A percentile compares a stretch with the other conserved stretches of the same genome.
These are phyloP conservation scores for Lactarius quietus DNA, from an alignment of 768 basidiomycete genomes.

Conservation along the genomic window DNA sequence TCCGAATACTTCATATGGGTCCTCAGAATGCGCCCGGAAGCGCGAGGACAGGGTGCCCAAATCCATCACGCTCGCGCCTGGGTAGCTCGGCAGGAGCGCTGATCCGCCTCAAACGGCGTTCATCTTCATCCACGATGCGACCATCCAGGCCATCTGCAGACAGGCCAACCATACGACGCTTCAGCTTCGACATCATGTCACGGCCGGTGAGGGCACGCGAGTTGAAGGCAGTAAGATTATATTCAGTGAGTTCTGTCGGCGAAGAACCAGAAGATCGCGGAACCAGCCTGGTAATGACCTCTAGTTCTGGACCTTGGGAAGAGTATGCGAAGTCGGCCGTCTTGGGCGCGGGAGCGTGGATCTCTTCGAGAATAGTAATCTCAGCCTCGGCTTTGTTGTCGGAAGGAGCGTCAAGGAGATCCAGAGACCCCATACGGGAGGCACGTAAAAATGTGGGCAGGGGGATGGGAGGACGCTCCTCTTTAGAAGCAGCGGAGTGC, in stretches of 20 bases:
- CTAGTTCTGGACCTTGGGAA: constrained; percentile 38
- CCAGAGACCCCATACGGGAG: not conserved
- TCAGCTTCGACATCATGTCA: constrained; percentile 63
- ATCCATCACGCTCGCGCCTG: constrained; percentile 47
- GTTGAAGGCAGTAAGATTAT: constrained; percentile 49
- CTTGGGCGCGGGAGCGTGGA: constrained; percentile 28
- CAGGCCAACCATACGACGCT: constrained; percentile 44
- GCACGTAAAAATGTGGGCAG: constrained; percentile 36
- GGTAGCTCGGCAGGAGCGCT: constrained; percentile 64
- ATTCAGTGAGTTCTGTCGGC: constrained; percentile 48
- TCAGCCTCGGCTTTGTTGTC: not conserved
- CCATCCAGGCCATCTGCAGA: constrained; percentile 25
- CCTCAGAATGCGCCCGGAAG: constrained; percentile 59
- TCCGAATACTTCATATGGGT: not conserved
- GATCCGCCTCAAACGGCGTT: constrained; percentile 39
- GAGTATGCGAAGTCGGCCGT: constrained; percentile 37
- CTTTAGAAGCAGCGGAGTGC: constrained; percentile 30
- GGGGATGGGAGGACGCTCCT: constrained; percentile 31
- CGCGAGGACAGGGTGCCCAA: constrained; percentile 55
- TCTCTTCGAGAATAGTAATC: constrained; percentile 25
- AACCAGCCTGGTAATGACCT: constrained; percentile 47
- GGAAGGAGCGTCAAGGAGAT: not conserved
- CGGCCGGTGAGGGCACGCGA: constrained; percentile 52
- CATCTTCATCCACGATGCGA: constrained; percentile 38
- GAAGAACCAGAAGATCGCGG: constrained; percentile 44